A percentile compares a stretch with the other conserved stretches of the same genome.
Evolutionary conservation across 768 basidiomycete species (phyloP).

Genomic region (Boletus eberwhitei): DNA sequence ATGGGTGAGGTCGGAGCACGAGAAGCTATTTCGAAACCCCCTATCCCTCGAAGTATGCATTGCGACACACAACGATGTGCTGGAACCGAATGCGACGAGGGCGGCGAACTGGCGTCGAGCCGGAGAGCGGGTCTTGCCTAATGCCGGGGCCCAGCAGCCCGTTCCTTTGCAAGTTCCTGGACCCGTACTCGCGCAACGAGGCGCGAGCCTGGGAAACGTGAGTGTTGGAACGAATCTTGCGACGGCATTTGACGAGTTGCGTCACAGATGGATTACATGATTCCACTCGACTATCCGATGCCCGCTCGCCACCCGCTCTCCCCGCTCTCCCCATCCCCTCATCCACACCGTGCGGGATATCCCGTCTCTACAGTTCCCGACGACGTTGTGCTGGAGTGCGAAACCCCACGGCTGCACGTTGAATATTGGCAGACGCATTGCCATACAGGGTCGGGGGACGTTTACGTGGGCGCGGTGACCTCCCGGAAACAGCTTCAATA

Average conservation of each 20-base stretch:
- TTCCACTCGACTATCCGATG: conserved; percentile 3
- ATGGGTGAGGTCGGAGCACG: neutral
- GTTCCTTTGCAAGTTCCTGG: conserved; percentile 3
- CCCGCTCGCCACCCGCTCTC: neutral
- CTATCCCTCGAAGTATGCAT: neutral
- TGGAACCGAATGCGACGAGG: neutral
- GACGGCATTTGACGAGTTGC: neutral
- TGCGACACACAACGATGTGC: neutral
- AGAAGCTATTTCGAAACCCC: neutral
- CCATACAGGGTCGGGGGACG: conserved; percentile 36
- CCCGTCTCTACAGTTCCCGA: neutral
- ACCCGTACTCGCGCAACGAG: conserved; percentile 18
- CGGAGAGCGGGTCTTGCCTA: neutral
- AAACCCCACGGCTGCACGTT: neutral
- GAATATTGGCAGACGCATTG: conserved; percentile 22
- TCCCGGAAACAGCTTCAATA: conserved; percentile 33
- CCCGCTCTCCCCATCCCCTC: neutral
- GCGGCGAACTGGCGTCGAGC: neutral
- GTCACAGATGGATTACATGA: neutral
- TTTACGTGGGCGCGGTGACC: conserved; percentile 41
- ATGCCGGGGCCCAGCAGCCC: neutral
- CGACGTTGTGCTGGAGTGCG: neutral
- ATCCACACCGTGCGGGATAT: neutral
- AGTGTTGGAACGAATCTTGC: neutral
- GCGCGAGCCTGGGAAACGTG: conserved; percentile 12